These are phyloP conservation scores for Hortaea werneckii DNA, from an alignment of 2,329 filamentous ascomycete species.

Conservation along the genomic window DNA sequence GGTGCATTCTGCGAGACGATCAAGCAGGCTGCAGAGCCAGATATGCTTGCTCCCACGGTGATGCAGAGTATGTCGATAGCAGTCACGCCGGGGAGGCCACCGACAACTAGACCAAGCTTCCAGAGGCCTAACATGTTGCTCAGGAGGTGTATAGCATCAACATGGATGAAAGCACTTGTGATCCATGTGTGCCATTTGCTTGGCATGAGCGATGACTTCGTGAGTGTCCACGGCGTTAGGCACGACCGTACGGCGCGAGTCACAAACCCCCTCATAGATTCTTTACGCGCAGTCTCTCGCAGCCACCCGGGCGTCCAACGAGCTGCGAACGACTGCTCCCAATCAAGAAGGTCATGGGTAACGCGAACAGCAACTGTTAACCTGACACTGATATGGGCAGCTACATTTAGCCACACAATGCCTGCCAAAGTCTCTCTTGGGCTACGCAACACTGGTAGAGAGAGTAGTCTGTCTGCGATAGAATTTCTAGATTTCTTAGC, in stretches of 20 bases:
- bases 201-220: not conserved
- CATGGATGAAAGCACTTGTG: not conserved
- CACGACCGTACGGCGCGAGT: too few species aligned
- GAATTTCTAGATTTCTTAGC: too few species aligned
- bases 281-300: too few species aligned
- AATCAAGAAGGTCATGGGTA: not conserved
- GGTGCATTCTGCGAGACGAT: not conserved
- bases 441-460: too few species aligned
- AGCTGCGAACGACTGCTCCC: constrained; percentile 2
- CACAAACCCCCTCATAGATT: too few species aligned
- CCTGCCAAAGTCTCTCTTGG: too few species aligned
- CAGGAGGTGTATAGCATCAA: not conserved
- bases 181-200: not conserved
- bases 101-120: not conserved
- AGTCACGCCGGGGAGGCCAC: not conserved
- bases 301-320: constrained; percentile 1
- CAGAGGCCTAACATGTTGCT: not conserved
- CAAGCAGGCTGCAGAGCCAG: not conserved
- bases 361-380: not conserved
- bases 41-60: not conserved
- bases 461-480: too few species aligned
- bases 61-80: not conserved
- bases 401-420: not conserved
- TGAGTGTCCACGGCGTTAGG: not conserved
- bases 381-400: not conserved